Base-by-base conservation (phyloP, 768 basidiomycete species). In the Tulasnella sp. region DNA sequence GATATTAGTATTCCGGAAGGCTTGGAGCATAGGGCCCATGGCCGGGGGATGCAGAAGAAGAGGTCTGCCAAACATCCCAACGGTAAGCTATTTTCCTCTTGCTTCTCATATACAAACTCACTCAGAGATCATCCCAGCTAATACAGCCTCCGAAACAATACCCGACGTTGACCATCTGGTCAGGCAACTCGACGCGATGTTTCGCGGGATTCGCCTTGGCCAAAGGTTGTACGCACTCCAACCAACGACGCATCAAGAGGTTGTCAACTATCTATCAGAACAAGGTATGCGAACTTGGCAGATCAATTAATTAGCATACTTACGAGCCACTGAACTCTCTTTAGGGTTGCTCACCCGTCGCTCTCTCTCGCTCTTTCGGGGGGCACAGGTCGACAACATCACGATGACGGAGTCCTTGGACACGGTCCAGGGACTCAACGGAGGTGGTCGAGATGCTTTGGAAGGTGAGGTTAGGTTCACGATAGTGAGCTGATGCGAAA, bases 341-440 rank as follows among this genome's bases (percentile, higher is more conserved):
- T n/a, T 78, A 78, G 77, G 77, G 20, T 58, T 78, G 31, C 77
- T 78, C 14, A 78, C 50, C 18, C 64, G n/a, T 20, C 41, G 24
- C 60, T 64, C 77, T 7, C 77, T 78, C 40, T 60, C 37, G 0
- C 58, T 78, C 24, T 64, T 78, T 78, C 77, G 58, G 3, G 58
- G 37, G 12, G 37, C 58, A 18, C 54, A 72, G 6, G 40, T 60
- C 28, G 42, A 64, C 40, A 20, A 14, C 28, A 78, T 78, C 12
- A 34, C 77, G 12, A 60, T 78, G 60, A 64, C 77, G n/a, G 58
- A 72, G 41, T 64, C 77, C 22, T 58, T 78, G 60, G 60, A 72
- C 40, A 64, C 20, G 14, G 31, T 40, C 12, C 40, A 78, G 9
- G 77, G 77, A 20, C 40, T 78, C n/a, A 78, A 78, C 18, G 77